These are phyloP conservation scores for Pseudopediastrum boryanum DNA, from an alignment of 139 green algal species.

Conservation along the genomic window DNA sequence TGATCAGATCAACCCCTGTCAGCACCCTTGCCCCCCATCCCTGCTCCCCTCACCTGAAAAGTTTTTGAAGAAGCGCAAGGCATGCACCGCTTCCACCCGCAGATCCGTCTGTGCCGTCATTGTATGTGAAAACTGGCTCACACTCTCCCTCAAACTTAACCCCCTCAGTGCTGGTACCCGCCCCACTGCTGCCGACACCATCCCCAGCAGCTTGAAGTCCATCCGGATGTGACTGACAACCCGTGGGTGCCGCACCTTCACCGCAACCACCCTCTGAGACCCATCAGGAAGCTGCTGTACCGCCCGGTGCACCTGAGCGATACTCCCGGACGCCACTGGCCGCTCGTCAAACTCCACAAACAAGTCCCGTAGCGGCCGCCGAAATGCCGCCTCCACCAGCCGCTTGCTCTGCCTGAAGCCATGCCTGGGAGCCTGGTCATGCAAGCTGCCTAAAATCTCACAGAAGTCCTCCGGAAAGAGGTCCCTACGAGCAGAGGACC, in stretches of 20 bases:
- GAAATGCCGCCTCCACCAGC: conserved; percentile 81
- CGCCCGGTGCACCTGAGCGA: conserved; percentile 82
- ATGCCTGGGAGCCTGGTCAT: conserved; percentile 81
- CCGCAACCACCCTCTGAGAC: conserved; percentile 48
- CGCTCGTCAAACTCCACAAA: conserved; percentile 87
- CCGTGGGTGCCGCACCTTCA: conserved; percentile 93
- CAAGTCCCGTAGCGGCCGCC: conserved; percentile 64
- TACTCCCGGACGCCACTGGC: conserved; percentile 90
- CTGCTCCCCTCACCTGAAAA: conserved; percentile 62
- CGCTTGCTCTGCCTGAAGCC: conserved; percentile 47
- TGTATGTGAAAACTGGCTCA: conserved; percentile 90
- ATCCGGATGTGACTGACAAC: conserved; percentile 79
- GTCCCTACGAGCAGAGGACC: conserved; percentile 89
- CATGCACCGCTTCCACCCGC: conserved; percentile 82
- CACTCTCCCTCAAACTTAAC: conserved; percentile 79
- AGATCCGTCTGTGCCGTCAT: conserved; percentile 90
- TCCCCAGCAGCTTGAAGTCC: conserved; percentile 91
- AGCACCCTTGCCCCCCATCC: too few relatives aligned
- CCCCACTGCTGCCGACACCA: conserved; percentile 50
- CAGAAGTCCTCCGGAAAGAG: conserved; percentile 94
- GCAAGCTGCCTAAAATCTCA: conserved; percentile 75
- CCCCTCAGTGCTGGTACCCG: conserved; percentile 50
- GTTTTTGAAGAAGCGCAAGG: conserved; percentile 77
- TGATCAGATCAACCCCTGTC: too few relatives aligned
- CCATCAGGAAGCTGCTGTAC: conserved; percentile 13